These are phyloP conservation scores for Hyphopichia wangnamkhiaoensis DNA, from an alignment of 1,139 yeast genomes.

Conservation along the genomic window DNA sequence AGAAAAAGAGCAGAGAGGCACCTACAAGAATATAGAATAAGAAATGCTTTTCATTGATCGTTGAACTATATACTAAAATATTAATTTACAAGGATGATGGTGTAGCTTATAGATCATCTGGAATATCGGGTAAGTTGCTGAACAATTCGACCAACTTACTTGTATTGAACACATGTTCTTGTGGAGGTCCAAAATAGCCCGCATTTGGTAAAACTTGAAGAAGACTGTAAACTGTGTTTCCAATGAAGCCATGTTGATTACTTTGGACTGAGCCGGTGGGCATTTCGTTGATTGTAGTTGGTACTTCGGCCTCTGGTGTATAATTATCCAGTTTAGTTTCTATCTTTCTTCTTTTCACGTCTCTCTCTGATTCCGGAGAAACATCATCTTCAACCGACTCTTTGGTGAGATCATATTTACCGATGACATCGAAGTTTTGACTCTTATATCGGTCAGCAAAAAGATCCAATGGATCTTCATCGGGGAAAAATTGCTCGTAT, in stretches of 20 bases:
- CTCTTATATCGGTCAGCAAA: conserved; percentile 48
- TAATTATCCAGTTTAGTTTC: conserved; percentile 11
- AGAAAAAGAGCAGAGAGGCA: too few species aligned
- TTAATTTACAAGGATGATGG: too few species aligned
- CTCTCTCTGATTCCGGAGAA: conserved; percentile 18
- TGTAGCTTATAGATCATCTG: conserved; percentile 10
- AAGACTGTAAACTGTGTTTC: conserved; percentile 54
- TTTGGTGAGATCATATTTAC: conserved; percentile 43
- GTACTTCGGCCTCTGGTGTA: conserved; percentile 9
- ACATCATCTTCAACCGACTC: conserved; percentile 17
- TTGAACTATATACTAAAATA: too few species aligned
- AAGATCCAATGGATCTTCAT: conserved; percentile 47
- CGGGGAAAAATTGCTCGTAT: conserved; percentile 66
- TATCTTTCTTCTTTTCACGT: conserved; percentile 22
- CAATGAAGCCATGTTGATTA: conserved; percentile 38
- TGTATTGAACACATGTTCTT: conserved; percentile 41
- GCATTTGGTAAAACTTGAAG: conserved; percentile 56
- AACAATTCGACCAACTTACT: conserved; percentile 44
- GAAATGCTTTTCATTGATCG: too few species aligned
- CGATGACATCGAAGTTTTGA: conserved; percentile 45
- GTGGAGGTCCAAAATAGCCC: conserved; percentile 43
- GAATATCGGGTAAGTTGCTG: conserved; percentile 34
- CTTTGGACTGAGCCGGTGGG: conserved; percentile 7
- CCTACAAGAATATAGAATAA: too few species aligned
- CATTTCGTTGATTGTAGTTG: conserved; percentile 9